phyloP scores from a whole-genome alignment of 805 yeast species.

The Saturnispora diversa region DNA sequence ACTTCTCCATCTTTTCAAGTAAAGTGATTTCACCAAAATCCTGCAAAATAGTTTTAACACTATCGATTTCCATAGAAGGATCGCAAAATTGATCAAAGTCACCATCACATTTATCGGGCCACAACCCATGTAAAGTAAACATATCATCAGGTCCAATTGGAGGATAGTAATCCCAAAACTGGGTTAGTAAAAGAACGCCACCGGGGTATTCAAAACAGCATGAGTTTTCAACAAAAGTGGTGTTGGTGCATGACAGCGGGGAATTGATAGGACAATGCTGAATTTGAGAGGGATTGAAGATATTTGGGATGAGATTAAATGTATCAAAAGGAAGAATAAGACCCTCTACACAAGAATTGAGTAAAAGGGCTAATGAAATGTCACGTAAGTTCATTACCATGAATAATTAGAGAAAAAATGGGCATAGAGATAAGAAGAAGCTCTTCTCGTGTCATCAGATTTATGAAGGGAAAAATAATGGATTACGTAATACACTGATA shows the following conservation, averaged over 20 bases:
- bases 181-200: constrained; percentile 76
- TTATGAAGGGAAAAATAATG: neutral
- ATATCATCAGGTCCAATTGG: constrained; percentile 61
- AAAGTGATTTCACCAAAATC: constrained; percentile 43
- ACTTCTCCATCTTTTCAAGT: constrained; percentile 44
- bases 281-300: constrained; percentile 5
- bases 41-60: constrained; percentile 40
- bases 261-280: constrained; percentile 44
- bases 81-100: constrained; percentile 76
- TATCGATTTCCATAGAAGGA: constrained; percentile 43
- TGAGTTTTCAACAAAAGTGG: constrained; percentile 44
- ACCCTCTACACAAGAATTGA: too few species aligned
- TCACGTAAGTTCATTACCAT: too few species aligned
- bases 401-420: too few species aligned
- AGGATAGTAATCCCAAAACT: constrained; percentile 86
- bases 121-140: constrained; percentile 78
- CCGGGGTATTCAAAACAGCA: constrained; percentile 88
- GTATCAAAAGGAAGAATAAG: too few species aligned
- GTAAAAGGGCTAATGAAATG: too few species aligned
- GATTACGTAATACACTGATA: neutral
- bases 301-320: neutral
- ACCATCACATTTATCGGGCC: constrained; percentile 89
- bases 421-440: too few species aligned
- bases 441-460: too few species aligned
- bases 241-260: constrained; percentile 56